Conservation (phyloP, 2,329 filamentous ascomycete species). For the Teratosphaeria gauchensis region DNA sequence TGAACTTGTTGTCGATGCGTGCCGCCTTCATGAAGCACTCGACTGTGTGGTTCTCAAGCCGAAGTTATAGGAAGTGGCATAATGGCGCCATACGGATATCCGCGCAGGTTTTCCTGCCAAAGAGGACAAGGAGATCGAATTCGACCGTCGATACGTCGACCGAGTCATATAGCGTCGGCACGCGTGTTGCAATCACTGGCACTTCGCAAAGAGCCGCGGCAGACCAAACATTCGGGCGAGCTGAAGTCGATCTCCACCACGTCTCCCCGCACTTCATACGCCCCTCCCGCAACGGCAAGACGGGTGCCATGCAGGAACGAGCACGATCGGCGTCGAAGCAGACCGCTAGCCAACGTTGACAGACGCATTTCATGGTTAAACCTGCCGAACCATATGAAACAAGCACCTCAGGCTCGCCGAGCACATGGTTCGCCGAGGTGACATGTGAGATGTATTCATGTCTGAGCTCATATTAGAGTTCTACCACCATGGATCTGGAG, state of each 20-base stretch:
- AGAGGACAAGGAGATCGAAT: too few species aligned
- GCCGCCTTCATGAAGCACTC: too few species aligned
- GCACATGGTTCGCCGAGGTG: neutral
- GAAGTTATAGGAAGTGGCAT: too few species aligned
- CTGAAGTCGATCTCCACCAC: neutral
- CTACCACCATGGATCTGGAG: neutral
- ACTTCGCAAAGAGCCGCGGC: neutral
- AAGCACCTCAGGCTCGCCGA: neutral
- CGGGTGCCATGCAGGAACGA: neutral
- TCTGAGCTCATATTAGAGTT: neutral
- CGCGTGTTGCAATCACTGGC: neutral
- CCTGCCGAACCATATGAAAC: neutral
- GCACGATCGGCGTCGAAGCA: neutral
- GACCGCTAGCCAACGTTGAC: neutral
- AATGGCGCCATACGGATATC: too few species aligned
- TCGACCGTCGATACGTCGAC: too few species aligned
- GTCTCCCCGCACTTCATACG: neutral
- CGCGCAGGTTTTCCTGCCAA: too few species aligned
- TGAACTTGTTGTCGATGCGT: too few species aligned
- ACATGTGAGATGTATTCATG: neutral
- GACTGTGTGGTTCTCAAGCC: too few species aligned
- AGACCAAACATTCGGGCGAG: neutral
- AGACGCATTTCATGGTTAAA: neutral
- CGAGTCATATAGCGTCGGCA: neutral
- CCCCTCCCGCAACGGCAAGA: neutral